Evolutionary conservation across 1,139 yeast species (phyloP), one percentile per base, ranked within the genome.

Genomic region (Scheffersomyces insectosa): DNA sequence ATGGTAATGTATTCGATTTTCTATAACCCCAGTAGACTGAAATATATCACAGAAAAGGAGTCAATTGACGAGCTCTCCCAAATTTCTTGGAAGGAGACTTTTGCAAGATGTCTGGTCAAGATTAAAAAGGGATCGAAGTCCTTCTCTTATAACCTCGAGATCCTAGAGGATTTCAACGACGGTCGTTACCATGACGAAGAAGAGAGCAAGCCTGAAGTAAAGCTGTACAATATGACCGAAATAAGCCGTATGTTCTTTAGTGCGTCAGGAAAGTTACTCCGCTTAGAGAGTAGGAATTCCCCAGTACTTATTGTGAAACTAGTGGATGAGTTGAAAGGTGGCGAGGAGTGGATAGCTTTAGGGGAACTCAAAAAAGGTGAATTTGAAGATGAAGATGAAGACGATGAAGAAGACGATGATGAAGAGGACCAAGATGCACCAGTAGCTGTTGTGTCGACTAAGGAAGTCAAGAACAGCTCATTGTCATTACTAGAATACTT

Each of bases 21-120:
- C 53, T 82, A 83, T 54, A 83, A 83, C 46, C 79, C 85, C 4
- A 70, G 80, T 36, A 57, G 80, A 42, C 59, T 72, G 36, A 58
- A 66, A 62, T 68, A 66, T 43, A 47, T 67, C 8, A 20, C 25
- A 5, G 72, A 64, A 5, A 63, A 55, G 6, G 54, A 49, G 3
- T 65, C 30, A 51, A 57, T 9, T 33, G 65, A 56, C 38, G 65
- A 59, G 3, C 56, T 65, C 20, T 60, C 65, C 33, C 75, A 75
- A 37, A 76, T 85, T 1, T 73, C 80, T 3, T 87, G 95, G 95
- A 85, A 84, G 52, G 95, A 87, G 54, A 85, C 83, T 44, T 81
- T 69, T 62, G 84, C 89, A 6, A 70, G 82, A 43, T 78, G 85
- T 35, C 60, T 64, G 44, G 77, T 80, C 1, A 62, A 66, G 16